These are phyloP conservation scores for Pichia sp. DNA, from an alignment of 1,139 yeast species.

Conservation along the genomic window DNA sequence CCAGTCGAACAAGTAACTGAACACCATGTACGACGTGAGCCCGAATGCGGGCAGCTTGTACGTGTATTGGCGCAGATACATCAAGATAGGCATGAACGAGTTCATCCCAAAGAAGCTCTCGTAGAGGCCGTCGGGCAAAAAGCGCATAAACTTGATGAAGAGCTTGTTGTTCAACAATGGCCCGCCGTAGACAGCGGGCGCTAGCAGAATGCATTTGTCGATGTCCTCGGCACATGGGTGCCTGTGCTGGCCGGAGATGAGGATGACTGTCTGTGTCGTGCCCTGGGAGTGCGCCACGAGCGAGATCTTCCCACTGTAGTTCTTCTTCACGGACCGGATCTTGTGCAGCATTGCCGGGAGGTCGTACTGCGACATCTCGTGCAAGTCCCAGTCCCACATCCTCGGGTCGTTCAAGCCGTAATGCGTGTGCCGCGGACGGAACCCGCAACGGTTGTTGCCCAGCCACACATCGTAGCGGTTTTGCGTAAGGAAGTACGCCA, in stretches of 20 bases:
- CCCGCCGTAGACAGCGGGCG: conserved; percentile 93
- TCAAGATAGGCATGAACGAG: conserved; percentile 58
- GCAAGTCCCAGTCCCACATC: conserved; percentile 85
- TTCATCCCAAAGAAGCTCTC: conserved; percentile 55
- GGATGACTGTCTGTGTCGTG: conserved; percentile 74
- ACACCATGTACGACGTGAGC: conserved; percentile 66
- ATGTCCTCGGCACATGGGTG: conserved; percentile 38
- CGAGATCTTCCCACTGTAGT: conserved; percentile 42
- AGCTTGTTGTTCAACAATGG: conserved; percentile 52
- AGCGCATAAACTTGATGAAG: conserved; percentile 55
- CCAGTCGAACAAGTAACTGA: conserved; percentile 85
- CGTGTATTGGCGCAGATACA: conserved; percentile 43
- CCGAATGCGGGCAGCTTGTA: conserved; percentile 53
- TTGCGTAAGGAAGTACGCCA: conserved; percentile 56
- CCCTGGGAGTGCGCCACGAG: conserved; percentile 90
- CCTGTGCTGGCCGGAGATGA: conserved; percentile 44
- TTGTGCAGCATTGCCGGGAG: conserved; percentile 66
- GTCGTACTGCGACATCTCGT: conserved; percentile 74
- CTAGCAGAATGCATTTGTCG: conserved; percentile 66
- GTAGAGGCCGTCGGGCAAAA: conserved; percentile 37
- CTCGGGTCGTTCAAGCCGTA: conserved; percentile 44
- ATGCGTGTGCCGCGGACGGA: conserved; percentile 56
- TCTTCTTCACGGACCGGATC: conserved; percentile 44
- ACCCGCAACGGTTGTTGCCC: conserved; percentile 88
- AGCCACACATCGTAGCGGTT: conserved; percentile 87